Conservation (phyloP, 2,329 filamentous ascomycete genomes). For the Didymellaceae sp. region DNA sequence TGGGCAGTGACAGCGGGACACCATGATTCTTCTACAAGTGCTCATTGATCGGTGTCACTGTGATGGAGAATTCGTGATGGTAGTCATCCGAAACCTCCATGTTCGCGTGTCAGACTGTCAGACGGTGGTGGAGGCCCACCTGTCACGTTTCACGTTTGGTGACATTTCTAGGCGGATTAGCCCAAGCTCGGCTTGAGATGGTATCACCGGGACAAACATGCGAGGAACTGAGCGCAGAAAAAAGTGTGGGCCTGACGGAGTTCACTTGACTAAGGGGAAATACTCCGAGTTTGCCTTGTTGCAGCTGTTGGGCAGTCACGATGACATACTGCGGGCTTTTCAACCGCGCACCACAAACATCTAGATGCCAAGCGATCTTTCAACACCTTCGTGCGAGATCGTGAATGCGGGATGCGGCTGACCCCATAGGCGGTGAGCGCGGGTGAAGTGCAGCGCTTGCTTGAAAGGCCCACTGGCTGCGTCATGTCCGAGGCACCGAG, state of each 20-base stretch:
- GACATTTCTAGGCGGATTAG: conserved; percentile 12
- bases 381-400: conserved; percentile 3
- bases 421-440: conserved; percentile 42
- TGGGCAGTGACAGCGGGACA: neutral
- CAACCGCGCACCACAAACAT: conserved; percentile 1
- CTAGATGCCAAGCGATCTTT: conserved; percentile 4
- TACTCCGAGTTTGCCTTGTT: neutral
- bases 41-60: neutral
- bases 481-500: conserved; percentile 34
- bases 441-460: conserved; percentile 27
- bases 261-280: too few species aligned
- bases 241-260: too few species aligned
- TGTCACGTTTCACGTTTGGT: conserved; percentile 31
- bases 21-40: neutral
- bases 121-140: conserved; percentile 20
- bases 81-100: conserved; percentile 5
- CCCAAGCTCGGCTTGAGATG: conserved; percentile 1
- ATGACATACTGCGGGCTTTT: neutral
- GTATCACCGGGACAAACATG: neutral
- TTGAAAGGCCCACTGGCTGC: conserved; percentile 25
- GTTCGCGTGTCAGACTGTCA: conserved; percentile 14
- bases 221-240: neutral
- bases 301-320: neutral
- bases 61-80: neutral
- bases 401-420: conserved; percentile 35